A percentile compares a stretch with the other conserved stretches of the same genome.
These are phyloP conservation scores for Lophium mytilinum DNA, from an alignment of 495 filamentous ascomycete species.

Conservation along the genomic window DNA sequence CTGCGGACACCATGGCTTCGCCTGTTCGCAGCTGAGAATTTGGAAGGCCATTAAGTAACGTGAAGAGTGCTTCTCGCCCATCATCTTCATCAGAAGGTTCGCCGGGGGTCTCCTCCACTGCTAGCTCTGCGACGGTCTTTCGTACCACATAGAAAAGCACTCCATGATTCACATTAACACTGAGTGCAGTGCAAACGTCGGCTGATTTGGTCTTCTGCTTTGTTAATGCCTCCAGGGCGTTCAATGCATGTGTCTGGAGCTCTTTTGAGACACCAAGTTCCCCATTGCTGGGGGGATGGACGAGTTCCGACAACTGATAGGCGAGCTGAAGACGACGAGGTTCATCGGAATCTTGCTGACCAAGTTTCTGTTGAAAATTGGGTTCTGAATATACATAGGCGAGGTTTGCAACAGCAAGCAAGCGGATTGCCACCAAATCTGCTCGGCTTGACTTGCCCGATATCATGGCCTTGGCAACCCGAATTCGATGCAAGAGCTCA, in stretches of 20 bases:
- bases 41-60: constrained; percentile 66
- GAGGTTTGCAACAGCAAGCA: constrained; percentile 85
- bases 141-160: constrained; percentile 89
- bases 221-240: constrained; percentile 70
- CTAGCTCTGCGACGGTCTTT: constrained; percentile 77
- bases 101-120: constrained; percentile 41
- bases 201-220: constrained; percentile 65
- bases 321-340: constrained; percentile 81
- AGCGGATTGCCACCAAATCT: constrained; percentile 67
- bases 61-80: constrained; percentile 84
- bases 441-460: constrained; percentile 58
- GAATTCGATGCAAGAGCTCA: constrained; percentile 75
- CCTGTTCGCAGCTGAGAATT: constrained; percentile 61
- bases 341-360: constrained; percentile 84
- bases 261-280: constrained; percentile 57
- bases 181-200: constrained; percentile 80
- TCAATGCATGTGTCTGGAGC: constrained; percentile 76
- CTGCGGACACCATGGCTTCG: constrained; percentile 71
- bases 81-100: constrained; percentile 61
- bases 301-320: constrained; percentile 84
- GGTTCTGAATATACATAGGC: constrained; percentile 78
- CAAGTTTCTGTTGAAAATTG: constrained; percentile 71
- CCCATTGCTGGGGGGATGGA: constrained; percentile 66
- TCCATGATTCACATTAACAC: constrained; percentile 90
- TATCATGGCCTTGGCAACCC: constrained; percentile 68